Conservation (phyloP, 2,329 filamentous ascomycete genomes). For the Dothiorella sarmentorum region DNA sequence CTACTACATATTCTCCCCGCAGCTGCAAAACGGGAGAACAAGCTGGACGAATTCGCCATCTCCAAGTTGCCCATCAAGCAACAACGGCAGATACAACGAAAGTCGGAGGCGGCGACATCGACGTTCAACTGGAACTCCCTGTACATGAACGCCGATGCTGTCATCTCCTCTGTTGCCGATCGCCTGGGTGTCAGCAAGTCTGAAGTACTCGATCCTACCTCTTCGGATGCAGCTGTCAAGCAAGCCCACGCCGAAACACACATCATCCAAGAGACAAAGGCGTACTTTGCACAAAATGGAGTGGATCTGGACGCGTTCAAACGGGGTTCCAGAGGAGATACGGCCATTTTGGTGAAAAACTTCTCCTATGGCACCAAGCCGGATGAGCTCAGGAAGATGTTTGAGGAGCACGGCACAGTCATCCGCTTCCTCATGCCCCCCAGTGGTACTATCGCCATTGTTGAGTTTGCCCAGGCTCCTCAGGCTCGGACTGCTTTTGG, state of each 20-base stretch:
- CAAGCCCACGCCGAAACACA: slow-evolving; percentile 96
- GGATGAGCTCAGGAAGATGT: slow-evolving; percentile 74
- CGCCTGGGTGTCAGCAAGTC: slow-evolving; percentile 87
- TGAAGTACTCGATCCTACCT: slow-evolving; percentile 91
- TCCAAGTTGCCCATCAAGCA: slow-evolving; percentile 92
- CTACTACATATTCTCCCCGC: slow-evolving; percentile 87
- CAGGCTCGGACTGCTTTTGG: slow-evolving; percentile 82
- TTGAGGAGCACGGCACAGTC: slow-evolving; percentile 82
- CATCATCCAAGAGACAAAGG: slow-evolving; percentile 92
- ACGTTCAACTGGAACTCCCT: slow-evolving; percentile 98
- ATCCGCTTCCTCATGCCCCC: slow-evolving; percentile 86
- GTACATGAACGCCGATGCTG: slow-evolving; percentile 95
- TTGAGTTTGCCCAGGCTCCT: slow-evolving; percentile 76
- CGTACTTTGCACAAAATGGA: slow-evolving; percentile 82
- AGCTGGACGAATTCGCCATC: slow-evolving; percentile 81
- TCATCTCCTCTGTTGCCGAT: slow-evolving; percentile 83
- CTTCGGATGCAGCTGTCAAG: slow-evolving; percentile 88
- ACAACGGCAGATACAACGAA: slow-evolving; percentile 85
- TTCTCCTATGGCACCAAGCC: slow-evolving; percentile 78
- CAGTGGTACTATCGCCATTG: slow-evolving; percentile 87
- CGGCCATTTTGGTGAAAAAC: slow-evolving; percentile 88
- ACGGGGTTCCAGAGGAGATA: slow-evolving; percentile 76
- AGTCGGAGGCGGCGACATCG: slow-evolving; percentile 70
- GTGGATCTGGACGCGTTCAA: slow-evolving; percentile 93
- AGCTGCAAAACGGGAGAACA: slow-evolving; percentile 73